phyloP scores from a whole-genome alignment of 1,284 basidiomycete genomes.

The Ganoderma boninense region DNA sequence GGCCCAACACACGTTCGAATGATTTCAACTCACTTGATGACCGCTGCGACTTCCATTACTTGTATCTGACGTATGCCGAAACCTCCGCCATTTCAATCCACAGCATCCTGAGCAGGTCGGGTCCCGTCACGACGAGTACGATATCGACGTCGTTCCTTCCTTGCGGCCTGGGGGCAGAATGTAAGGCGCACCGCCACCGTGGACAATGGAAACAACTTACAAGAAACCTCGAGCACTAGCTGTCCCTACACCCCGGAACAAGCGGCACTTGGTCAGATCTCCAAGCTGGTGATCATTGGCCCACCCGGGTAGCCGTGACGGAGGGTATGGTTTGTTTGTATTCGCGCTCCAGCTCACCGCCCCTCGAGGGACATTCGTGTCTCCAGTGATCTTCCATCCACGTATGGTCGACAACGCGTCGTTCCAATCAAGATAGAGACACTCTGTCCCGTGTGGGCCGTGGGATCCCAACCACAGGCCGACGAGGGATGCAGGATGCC shows the following conservation, averaged over 20 bases:
- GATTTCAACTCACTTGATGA: not conserved
- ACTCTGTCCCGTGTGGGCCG: conserved; percentile 38
- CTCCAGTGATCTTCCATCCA: conserved; percentile 41
- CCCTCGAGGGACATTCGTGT: conserved; percentile 41
- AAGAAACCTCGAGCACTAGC: conserved; percentile 33
- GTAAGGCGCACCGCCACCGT: not conserved
- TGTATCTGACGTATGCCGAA: conserved; percentile 19
- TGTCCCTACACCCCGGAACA: conserved; percentile 26
- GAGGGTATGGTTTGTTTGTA: not conserved
- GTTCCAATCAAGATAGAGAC: conserved; percentile 33
- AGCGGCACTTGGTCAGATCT: conserved; percentile 6
- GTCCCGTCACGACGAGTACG: conserved; percentile 11
- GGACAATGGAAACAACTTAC: conserved; percentile 21
- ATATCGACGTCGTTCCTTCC: conserved; percentile 4
- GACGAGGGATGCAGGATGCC: conserved; percentile 31
- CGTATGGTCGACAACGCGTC: conserved; percentile 18
- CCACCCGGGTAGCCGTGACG: conserved; percentile 6
- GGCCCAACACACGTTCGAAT: not conserved
- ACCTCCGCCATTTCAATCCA: conserved; percentile 19
- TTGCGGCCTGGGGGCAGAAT: conserved; percentile 1
- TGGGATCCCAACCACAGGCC: conserved; percentile 42
- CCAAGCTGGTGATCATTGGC: conserved; percentile 12
- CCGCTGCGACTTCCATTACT: not conserved
- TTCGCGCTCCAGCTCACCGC: conserved; percentile 33
- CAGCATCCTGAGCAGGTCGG: conserved; percentile 4